These are phyloP conservation scores for Sphagnum contortum DNA, from an alignment of 225 moss, liverwort and hornwort species.

Conservation along the genomic window DNA sequence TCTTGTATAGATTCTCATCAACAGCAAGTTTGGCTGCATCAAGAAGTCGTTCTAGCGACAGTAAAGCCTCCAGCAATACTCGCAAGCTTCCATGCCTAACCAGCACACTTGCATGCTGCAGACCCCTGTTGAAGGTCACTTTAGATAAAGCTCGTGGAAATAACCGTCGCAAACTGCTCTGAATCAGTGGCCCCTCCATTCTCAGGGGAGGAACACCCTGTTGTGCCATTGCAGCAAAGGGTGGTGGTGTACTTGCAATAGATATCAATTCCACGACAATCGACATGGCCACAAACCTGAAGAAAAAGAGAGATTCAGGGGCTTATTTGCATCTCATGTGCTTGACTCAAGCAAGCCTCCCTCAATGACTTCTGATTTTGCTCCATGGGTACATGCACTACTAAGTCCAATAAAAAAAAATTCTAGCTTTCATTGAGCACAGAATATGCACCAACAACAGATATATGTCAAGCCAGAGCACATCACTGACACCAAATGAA, in stretches of 20 bases:
- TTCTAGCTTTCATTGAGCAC: no score
- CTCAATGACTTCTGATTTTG: no score
- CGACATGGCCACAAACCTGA: slow-evolving; percentile 89
- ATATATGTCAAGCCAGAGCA: no score
- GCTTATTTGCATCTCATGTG: not conserved
- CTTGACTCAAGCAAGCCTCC: slow-evolving; percentile 2
- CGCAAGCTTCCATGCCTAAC: slow-evolving; percentile 85
- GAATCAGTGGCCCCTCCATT: slow-evolving; percentile 48
- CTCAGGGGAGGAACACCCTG: slow-evolving; percentile 41
- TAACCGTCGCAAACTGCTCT: slow-evolving; percentile 49
- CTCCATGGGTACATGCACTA: no score
- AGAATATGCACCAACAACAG: no score
- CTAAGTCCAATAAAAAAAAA: no score
- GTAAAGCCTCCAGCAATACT: slow-evolving; percentile 64
- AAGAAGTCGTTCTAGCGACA: slow-evolving; percentile 49
- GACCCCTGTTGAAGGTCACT: slow-evolving; percentile 76
- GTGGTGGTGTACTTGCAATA: slow-evolving; percentile 60
- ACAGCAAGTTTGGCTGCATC: slow-evolving; percentile 45
- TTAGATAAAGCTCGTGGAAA: slow-evolving; percentile 70
- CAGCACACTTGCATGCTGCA: slow-evolving; percentile 69
- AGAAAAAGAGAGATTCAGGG: slow-evolving; percentile 2
- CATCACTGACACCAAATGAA: no score
- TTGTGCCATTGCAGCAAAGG: slow-evolving; percentile 52
- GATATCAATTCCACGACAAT: slow-evolving; percentile 62
- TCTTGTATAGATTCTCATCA: slow-evolving; percentile 5